Evolutionary conservation across 106 monocot genomes (phyloP), one percentile per base, ranked within the genome.

Genomic region (Dendrobium huoshanense): DNA sequence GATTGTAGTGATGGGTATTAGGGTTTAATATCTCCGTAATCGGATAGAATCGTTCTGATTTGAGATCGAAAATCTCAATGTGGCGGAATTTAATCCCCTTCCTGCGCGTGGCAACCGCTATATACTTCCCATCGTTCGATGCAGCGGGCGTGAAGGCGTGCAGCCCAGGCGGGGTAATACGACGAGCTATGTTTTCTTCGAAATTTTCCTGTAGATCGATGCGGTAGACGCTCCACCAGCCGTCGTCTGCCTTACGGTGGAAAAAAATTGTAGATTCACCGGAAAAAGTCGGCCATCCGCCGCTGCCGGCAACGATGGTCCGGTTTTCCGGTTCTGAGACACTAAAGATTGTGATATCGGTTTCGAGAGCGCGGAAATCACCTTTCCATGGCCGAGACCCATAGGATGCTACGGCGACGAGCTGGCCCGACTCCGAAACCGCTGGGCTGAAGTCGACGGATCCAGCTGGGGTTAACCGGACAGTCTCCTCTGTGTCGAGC

Each of bases 141-240:
- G 90, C 87, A 18, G 95, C 85, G 11, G 96, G 96, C 6, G 96
- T 97, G 85, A 97, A 82, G 29, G 87, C 89, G 85, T 97, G 96
- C 20, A 97, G 3, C 0, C 96, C 96, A 18, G 94, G 77, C 59
- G 96, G 96, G 3, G 94, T 97, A 43, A 97, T 77, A 37, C 96
- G 87, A 2, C 68, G 74, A 17, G 77, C 48, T 11, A 11, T 77
- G 73, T 27, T 51, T 3, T 7, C 7, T 4, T 72, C 77, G 48
- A 56, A 33, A 45, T 82, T 78, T 9, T 67, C 80, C 16, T 81
- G 43, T 7, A 96, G 25, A 65, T 90, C 89, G 29, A 77, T 72
- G 0, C 84, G 81, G 89, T 75, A 96, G 37, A 96, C 70, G 86
- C 96, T 96, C 94, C 94, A 96, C 96, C 96, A 96, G 1, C 94